Evolutionary conservation across 352 stramenopile genomes (phyloP).

Genomic region (Phytophthora ramorum): DNA sequence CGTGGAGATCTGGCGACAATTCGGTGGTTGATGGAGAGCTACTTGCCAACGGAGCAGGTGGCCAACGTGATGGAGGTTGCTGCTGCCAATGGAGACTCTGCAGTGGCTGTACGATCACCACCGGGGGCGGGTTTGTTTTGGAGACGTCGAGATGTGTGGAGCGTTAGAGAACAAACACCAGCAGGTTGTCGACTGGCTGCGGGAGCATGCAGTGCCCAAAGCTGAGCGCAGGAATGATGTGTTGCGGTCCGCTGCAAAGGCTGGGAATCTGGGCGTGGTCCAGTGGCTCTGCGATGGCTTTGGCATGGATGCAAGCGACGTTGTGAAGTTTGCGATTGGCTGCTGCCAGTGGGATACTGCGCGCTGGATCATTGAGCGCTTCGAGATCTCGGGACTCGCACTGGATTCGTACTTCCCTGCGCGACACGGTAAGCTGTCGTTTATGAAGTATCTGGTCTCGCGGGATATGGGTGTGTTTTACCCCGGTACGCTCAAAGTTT

Average conservation of each 20-base stretch:
- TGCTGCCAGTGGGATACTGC: slow-evolving; percentile 15
- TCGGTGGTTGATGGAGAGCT: slow-evolving; percentile 28
- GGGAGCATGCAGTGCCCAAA: slow-evolving; percentile 24
- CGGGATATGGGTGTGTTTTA: slow-evolving; percentile 1
- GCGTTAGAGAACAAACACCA: slow-evolving; percentile 45
- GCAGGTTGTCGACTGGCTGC: slow-evolving; percentile 49
- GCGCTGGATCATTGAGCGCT: slow-evolving; percentile 29
- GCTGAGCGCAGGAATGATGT: slow-evolving; percentile 7
- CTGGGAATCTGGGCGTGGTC: slow-evolving; percentile 15
- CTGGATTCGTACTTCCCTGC: slow-evolving; percentile 17
- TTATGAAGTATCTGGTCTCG: slow-evolving; percentile 21
- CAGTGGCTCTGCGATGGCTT: slow-evolving; percentile 22
- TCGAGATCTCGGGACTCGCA: neutral
- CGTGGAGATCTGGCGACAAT: slow-evolving; percentile 8
- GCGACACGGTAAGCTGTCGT: slow-evolving; percentile 13
- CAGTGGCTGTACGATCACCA: slow-evolving; percentile 28
- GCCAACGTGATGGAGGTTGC: slow-evolving; percentile 21
- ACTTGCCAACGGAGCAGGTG: slow-evolving; percentile 8
- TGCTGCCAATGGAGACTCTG: slow-evolving; percentile 15
- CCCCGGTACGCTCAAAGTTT: neutral
- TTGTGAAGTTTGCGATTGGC: slow-evolving; percentile 10
- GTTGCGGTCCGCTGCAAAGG: slow-evolving; percentile 13
- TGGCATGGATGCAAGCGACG: neutral
- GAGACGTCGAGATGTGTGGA: slow-evolving; percentile 22
- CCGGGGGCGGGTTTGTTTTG: slow-evolving; percentile 11